Percentiles rank a stretch among this genome's conserved stretches.
These are phyloP conservation scores for Punica granatum DNA, from an alignment of 345 rosid species.

Conservation along the genomic window DNA sequence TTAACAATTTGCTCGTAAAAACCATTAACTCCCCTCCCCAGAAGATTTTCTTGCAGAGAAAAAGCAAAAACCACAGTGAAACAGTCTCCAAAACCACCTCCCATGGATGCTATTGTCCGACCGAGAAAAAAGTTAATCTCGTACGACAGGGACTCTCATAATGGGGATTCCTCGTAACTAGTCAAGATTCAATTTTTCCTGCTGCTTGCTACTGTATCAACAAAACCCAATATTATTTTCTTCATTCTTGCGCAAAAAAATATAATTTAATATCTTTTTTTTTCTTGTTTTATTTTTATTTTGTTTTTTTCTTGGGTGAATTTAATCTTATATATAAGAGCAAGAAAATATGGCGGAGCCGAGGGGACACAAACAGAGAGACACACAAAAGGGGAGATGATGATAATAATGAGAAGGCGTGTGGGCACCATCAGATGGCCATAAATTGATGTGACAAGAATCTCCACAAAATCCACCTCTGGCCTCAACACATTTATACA, in stretches of 20 bases:
- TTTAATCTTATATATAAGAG: background rate
- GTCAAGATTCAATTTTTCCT: background rate
- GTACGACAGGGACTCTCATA: background rate
- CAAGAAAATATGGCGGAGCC: background rate
- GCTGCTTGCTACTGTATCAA: background rate
- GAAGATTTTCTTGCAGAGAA: background rate
- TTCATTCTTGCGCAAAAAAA: background rate
- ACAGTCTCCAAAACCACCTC: background rate
- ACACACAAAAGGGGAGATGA: background rate
- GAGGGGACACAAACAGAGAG: background rate
- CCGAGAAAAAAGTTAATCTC: background rate
- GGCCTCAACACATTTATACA: background rate
- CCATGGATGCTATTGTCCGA: background rate
- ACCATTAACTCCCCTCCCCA: background rate
- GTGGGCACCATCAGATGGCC: conserved; percentile 3
- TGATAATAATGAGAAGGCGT: conserved; percentile 8
- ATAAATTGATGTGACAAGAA: conserved; percentile 8
- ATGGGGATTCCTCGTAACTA: background rate
- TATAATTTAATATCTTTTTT: no score
- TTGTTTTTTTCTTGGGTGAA: no score
- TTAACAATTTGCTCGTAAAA: background rate
- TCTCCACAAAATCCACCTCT: background rate
- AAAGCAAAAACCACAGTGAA: background rate
- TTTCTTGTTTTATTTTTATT: background rate
- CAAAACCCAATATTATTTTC: background rate